Conservation (phyloP, 768 basidiomycete genomes). For the Tremella mesenterica region DNA sequence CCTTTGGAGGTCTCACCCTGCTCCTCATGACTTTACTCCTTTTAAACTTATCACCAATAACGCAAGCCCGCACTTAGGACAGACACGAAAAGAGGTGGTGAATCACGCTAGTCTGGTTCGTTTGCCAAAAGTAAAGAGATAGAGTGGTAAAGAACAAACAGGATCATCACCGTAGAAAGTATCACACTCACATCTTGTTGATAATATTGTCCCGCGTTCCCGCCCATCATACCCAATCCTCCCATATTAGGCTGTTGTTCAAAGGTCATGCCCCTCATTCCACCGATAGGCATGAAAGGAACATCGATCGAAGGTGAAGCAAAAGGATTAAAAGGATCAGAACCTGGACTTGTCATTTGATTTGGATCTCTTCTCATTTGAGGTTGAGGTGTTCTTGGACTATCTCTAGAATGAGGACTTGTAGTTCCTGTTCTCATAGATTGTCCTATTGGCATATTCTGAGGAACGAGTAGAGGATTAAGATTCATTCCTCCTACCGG, state of each 20-base stretch:
- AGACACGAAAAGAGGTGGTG: no score
- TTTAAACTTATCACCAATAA: no score
- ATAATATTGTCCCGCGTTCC: neutral
- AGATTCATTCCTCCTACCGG: slow-evolving; percentile 10
- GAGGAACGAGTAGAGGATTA: slow-evolving; percentile 29
- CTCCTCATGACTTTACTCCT: no score
- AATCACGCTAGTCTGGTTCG: no score
- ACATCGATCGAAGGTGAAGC: slow-evolving; percentile 38
- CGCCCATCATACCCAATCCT: slow-evolving; percentile 37
- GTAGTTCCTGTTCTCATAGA: slow-evolving; percentile 17
- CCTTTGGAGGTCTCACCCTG: no score
- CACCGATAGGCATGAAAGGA: slow-evolving; percentile 19
- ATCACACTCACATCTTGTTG: neutral
- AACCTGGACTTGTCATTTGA: slow-evolving; percentile 41
- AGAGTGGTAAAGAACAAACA: no score
- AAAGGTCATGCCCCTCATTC: slow-evolving; percentile 24
- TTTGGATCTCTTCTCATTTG: slow-evolving; percentile 33
- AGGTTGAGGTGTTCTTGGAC: slow-evolving; percentile 18
- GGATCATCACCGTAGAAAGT: neutral
- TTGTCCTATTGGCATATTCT: slow-evolving; percentile 35
- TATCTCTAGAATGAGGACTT: slow-evolving; percentile 1
- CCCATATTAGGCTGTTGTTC: slow-evolving; percentile 39
- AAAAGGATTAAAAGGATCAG: slow-evolving; percentile 45
- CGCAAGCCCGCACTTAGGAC: no score
- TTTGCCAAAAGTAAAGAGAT: no score